phyloP scores from a whole-genome alignment of 129 eudicot species.

The Escallonia herrerae region DNA sequence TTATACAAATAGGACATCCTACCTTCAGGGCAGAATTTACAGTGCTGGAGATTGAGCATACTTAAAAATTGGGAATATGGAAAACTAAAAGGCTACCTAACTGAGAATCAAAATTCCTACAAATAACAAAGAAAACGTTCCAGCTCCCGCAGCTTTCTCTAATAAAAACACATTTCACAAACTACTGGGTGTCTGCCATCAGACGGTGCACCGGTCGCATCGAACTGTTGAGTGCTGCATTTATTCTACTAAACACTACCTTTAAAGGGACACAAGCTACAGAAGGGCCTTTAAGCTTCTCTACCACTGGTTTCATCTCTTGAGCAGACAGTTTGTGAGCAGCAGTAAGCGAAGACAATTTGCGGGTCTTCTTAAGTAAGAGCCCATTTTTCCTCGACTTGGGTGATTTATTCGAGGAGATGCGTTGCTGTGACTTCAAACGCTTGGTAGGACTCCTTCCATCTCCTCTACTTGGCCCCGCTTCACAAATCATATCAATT shows the following conservation, averaged over 20 bases:
- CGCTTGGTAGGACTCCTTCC: conserved; percentile 13
- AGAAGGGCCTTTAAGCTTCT: conserved; percentile 44
- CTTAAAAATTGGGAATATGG: background rate
- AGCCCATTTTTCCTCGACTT: conserved; percentile 36
- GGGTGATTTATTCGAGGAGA: conserved; percentile 19
- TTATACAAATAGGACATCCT: conserved; percentile 9
- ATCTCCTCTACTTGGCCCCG: background rate
- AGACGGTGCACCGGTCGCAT: conserved; percentile 16
- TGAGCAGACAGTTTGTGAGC: conserved; percentile 24
- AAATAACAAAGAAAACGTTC: background rate
- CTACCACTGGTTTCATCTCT: conserved; percentile 24
- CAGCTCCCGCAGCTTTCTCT: conserved; percentile 2
- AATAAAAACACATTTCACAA: conserved; percentile 1
- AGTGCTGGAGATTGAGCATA: conserved; percentile 13
- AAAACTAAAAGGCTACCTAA: conserved; percentile 15
- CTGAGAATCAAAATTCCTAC: conserved; percentile 30
- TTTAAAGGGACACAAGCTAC: conserved; percentile 70
- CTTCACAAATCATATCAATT: conserved; percentile 18
- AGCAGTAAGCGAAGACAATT: conserved; percentile 59
- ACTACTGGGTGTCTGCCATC: background rate
- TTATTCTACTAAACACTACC: conserved; percentile 75
- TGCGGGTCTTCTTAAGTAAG: conserved; percentile 58
- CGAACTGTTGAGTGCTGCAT: conserved; percentile 48
- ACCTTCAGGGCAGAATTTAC: conserved; percentile 27
- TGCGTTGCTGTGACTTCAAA: background rate